Percentiles rank a stretch among this genome's conserved stretches.
phyloP scores from a whole-genome alignment of 1,284 basidiomycete species.

The Ustilago cynodontis region DNA sequence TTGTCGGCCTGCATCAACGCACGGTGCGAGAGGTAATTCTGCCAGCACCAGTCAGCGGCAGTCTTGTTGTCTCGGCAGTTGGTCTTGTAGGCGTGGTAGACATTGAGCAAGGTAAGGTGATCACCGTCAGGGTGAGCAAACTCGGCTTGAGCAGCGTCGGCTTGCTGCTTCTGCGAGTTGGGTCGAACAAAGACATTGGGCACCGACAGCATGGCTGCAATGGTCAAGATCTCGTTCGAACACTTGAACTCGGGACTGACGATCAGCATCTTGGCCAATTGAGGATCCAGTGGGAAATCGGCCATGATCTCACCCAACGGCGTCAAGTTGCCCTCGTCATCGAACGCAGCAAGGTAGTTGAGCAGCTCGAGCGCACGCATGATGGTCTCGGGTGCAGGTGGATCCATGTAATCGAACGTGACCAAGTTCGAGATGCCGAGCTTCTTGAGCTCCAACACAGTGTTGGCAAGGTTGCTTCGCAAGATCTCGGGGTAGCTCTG shows the following conservation, averaged over 20 bases:
- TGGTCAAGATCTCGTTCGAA: conserved; percentile 93
- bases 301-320: conserved; percentile 92
- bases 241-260: conserved; percentile 94
- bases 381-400: conserved; percentile 88
- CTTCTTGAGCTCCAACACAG: conserved; percentile 93
- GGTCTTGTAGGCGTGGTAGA: conserved; percentile 91
- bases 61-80: conserved; percentile 70
- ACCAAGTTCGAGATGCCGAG: conserved; percentile 78
- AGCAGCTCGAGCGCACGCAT: conserved; percentile 97
- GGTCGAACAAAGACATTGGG: conserved; percentile 95
- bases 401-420: conserved; percentile 82
- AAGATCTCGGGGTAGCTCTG: conserved; percentile 97
- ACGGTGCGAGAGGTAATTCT: conserved; percentile 87
- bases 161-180: conserved; percentile 80
- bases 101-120: conserved; percentile 93
- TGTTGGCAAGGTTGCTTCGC: conserved; percentile 84
- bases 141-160: conserved; percentile 89
- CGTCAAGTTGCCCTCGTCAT: conserved; percentile 94
- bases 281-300: conserved; percentile 96
- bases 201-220: conserved; percentile 93
- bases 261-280: conserved; percentile 91
- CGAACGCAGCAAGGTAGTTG: conserved; percentile 90
- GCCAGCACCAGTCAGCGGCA: conserved; percentile 83
- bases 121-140: conserved; percentile 94
- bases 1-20: conserved; percentile 93